Conservation (phyloP, 2,329 filamentous ascomycete genomes). For the Endothia cerciana region DNA sequence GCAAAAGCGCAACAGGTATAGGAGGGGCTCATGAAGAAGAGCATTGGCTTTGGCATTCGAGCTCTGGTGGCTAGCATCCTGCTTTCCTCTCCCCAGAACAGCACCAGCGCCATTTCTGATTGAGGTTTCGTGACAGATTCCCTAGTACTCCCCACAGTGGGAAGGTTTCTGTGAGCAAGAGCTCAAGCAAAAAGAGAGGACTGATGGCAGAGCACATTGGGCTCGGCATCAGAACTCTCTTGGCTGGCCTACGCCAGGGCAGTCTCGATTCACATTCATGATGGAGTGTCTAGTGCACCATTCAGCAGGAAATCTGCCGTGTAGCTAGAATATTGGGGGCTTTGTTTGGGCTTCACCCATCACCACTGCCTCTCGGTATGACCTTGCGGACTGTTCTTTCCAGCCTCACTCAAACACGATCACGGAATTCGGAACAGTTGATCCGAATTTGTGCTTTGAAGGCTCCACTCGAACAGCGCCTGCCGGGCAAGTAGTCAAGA, state of each 20-base stretch:
- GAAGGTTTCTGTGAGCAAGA: too few species aligned
- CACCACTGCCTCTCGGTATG: background rate
- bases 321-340: background rate
- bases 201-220: too few species aligned
- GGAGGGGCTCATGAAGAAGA: background rate
- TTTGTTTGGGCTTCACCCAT: background rate
- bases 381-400: background rate
- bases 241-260: too few species aligned
- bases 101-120: too few species aligned
- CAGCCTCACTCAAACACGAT: background rate
- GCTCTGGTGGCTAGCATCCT: background rate
- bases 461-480: slow-evolving; percentile 13
- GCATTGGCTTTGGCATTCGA: background rate
- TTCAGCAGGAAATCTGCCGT: background rate
- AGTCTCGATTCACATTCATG: too few species aligned
- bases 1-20: background rate
- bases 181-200: too few species aligned
- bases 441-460: background rate
- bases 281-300: background rate
- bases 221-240: too few species aligned
- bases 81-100: background rate
- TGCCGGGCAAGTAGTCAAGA: slow-evolving; percentile 8
- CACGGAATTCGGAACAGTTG: background rate
- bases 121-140: too few species aligned
- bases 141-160: too few species aligned